Evolutionary conservation across 768 basidiomycete genomes (phyloP).

Genomic region (Mrakia hoshinonis): DNA sequence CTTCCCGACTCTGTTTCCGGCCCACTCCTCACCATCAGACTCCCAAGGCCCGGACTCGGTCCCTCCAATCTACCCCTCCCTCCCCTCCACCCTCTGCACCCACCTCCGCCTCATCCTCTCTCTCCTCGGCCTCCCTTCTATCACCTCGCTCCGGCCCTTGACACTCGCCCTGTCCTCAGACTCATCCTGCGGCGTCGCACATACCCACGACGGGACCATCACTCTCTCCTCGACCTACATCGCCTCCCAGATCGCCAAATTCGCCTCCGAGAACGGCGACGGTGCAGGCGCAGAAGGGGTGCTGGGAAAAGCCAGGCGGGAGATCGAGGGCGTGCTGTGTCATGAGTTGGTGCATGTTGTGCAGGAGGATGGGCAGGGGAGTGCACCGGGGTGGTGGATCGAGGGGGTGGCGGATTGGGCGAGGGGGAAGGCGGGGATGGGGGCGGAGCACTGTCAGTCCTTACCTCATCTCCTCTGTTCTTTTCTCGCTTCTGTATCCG

Average conservation of each 20-base stretch:
- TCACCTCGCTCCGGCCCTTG: not conserved
- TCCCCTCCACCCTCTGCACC: not conserved
- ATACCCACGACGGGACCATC: not conserved
- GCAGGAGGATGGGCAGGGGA: not conserved
- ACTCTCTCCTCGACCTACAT: not conserved
- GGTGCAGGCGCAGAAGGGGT: not conserved
- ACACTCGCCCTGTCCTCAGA: not conserved
- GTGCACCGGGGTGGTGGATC: slow-evolving; percentile 10
- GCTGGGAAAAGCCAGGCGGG: not conserved
- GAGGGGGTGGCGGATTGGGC: not conserved
- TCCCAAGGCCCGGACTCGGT: not conserved
- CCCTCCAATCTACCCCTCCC: not conserved
- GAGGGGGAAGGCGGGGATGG: not conserved
- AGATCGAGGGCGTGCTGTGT: slow-evolving; percentile 1
- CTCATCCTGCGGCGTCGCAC: not conserved
- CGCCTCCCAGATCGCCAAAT: not conserved
- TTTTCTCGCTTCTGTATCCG: not conserved
- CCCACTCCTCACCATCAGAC: not conserved
- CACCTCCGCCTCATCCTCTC: not conserved
- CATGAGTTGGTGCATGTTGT: slow-evolving; percentile 13
- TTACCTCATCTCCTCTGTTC: no score
- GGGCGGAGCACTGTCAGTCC: slow-evolving; percentile 8
- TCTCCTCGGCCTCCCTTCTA: not conserved
- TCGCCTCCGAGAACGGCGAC: no score
- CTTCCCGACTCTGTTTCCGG: not conserved